Base-by-base conservation (phyloP, 2,329 filamentous ascomycete species). In the Saccharata proteae region DNA sequence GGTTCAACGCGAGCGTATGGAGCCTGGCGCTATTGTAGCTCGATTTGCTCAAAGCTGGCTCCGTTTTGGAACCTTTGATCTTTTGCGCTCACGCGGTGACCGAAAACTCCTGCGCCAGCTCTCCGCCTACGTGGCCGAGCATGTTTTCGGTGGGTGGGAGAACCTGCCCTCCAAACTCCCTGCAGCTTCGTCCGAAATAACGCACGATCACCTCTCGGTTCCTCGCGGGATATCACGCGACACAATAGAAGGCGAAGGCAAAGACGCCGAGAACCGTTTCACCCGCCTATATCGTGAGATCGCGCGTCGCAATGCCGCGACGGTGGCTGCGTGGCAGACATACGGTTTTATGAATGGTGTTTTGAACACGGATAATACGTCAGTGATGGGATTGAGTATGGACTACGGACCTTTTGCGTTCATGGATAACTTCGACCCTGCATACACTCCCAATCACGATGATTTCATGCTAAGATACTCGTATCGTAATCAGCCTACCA, bases 291-390 rank as follows among this genome's bases (percentile, higher is more conserved):
- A 92, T 54, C 77, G 90, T 20, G 85, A 93, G 47, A 77, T 98
- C 34, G 76, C 77, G 4, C 74, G 84, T 24, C 73, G 82, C 18
- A 98, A 94, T 49, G 90, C 90, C 1, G 66, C 69, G 36, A 92
- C 81, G 0, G 86, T 96, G 2, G 90, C 90, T 8, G 72, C 79
- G 43, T 96, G 90, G 88, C 92, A 98, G 61, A 85, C 84, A 0
- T 96, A 96, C 48, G 90, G 84, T n/a, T 98, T 98, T 61, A 96
- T 93, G 69, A 98, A 98, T 47, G 90, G 90, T 26, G 90, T 98
- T 4, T 65, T 98, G 36, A 98, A 98, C 57, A 96, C 90, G 0
- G 90, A 98, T 52, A 98, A 98, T 54, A 98, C 90, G 0, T 93
- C 85, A 0, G 70, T 98, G 30, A 77, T 77, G 34, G 90, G 90